These are phyloP conservation scores for Malassezia sp. DNA, from an alignment of 1,284 basidiomycete species.

Conservation along the genomic window DNA sequence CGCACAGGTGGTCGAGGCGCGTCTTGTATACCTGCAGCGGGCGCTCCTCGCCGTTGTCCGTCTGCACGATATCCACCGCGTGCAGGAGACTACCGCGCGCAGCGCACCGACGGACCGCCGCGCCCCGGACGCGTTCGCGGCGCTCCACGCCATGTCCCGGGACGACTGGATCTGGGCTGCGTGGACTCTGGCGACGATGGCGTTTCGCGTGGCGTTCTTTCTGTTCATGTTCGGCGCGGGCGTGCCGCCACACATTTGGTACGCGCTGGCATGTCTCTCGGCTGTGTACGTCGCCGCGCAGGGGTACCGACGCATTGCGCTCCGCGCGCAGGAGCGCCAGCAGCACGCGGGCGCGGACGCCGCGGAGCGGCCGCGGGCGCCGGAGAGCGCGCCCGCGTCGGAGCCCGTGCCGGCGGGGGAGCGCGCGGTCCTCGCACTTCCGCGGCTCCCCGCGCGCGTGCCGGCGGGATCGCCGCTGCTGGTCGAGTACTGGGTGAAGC, in stretches of 20 bases:
- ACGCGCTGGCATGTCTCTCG: background rate
- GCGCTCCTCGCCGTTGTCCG: background rate
- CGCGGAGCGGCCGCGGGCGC: background rate
- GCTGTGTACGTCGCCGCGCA: background rate
- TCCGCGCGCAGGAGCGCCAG: too few species aligned
- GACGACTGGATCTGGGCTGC: too few species aligned
- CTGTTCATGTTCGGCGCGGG: too few species aligned
- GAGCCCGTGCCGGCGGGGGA: background rate
- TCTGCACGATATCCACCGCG: conserved; percentile 1
- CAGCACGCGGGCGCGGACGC: too few species aligned
- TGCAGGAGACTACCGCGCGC: too few species aligned
- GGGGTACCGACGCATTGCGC: too few species aligned
- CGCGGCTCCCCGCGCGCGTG: conserved; percentile 3
- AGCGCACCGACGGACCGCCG: too few species aligned
- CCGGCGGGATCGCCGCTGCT: background rate
- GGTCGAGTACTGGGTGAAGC: conserved; percentile 4
- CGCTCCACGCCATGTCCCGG: too few species aligned
- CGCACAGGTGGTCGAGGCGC: conserved; percentile 2
- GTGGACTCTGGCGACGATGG: too few species aligned
- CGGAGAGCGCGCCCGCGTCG: background rate
- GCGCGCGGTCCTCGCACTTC: conserved; percentile 1
- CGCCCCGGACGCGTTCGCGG: too few species aligned
- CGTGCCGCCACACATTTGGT: too few species aligned
- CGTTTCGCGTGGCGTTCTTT: too few species aligned
- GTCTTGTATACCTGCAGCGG: conserved; percentile 1